Evolutionary conservation across 495 filamentous ascomycete species (phyloP).

Genomic region (Beverwykella pulmonaria): DNA sequence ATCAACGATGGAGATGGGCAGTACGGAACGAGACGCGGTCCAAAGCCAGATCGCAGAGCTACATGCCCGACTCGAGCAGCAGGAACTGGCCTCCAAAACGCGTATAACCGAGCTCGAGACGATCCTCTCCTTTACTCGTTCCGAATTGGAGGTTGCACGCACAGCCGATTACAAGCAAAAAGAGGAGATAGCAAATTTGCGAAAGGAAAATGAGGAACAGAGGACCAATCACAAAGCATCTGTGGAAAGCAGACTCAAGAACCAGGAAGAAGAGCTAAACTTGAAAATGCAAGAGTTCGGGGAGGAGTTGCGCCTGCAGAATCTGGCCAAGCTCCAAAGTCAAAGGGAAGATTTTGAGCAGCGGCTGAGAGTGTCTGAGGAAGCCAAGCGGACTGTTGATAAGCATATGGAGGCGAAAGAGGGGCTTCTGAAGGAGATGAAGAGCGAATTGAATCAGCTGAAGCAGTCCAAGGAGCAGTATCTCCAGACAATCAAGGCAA

Average conservation of each 20-base stretch:
- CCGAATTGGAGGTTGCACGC: slow-evolving; percentile 26
- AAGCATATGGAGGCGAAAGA: slow-evolving; percentile 12
- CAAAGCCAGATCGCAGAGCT: slow-evolving; percentile 17
- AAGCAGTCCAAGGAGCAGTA: slow-evolving; percentile 21
- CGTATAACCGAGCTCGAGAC: slow-evolving; percentile 35
- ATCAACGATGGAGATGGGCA: background rate
- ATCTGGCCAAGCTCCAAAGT: slow-evolving; percentile 27
- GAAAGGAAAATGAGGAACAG: slow-evolving; percentile 4
- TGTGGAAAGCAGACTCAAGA: background rate
- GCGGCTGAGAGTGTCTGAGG: slow-evolving; percentile 26
- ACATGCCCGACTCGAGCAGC: slow-evolving; percentile 22
- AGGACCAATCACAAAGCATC: background rate
- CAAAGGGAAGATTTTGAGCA: slow-evolving; percentile 31
- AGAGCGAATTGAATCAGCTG: slow-evolving; percentile 22
- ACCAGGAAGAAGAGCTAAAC: slow-evolving; percentile 23
- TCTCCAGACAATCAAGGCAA: background rate
- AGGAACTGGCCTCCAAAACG: slow-evolving; percentile 22
- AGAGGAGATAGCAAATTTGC: slow-evolving; percentile 14
- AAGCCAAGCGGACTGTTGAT: slow-evolving; percentile 16
- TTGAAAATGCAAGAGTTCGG: slow-evolving; percentile 29
- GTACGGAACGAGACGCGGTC: background rate
- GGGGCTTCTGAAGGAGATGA: slow-evolving; percentile 17
- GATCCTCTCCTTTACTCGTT: slow-evolving; percentile 25
- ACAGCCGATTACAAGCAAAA: slow-evolving; percentile 19
- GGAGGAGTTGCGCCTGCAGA: slow-evolving; percentile 25